A percentile compares a stretch with the other conserved stretches of the same genome.
Conservation (phyloP, 306 rosid genomes). For the Mimosa pudica region DNA sequence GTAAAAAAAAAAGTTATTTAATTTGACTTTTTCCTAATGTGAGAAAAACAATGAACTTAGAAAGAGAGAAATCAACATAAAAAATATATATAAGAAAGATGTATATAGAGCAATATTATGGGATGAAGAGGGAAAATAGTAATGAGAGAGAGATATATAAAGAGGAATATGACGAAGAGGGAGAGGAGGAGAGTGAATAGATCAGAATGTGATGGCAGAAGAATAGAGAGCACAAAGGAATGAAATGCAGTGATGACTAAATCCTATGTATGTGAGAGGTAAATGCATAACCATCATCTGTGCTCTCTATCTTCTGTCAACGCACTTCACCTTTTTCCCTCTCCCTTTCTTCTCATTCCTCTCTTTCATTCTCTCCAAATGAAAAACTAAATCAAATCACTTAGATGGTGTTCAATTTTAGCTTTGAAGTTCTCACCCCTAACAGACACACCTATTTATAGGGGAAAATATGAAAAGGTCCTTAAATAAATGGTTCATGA, state of each 20-base stretch:
- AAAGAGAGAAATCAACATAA: background rate
- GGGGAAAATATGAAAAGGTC: slow-evolving; percentile 28
- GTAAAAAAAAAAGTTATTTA: background rate
- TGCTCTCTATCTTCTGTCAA: slow-evolving; percentile 99
- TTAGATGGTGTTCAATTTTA: background rate
- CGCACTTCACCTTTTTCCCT: slow-evolving; percentile 36
- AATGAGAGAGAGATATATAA: slow-evolving; percentile 17
- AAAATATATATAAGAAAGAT: background rate
- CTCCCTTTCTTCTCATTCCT: background rate
- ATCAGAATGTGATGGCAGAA: slow-evolving; percentile 50
- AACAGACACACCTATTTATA: slow-evolving; percentile 56
- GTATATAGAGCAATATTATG: background rate
- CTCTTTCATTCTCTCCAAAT: background rate
- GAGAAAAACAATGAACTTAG: background rate
- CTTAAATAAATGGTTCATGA: slow-evolving; percentile 35
- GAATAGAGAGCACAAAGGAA: slow-evolving; percentile 61
- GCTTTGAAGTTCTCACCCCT: slow-evolving; percentile 22
- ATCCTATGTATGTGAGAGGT: background rate
- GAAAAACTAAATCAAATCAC: background rate
- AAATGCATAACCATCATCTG: slow-evolving; percentile 57
- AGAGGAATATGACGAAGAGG: background rate
- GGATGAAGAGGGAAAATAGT: background rate
- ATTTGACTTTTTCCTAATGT: background rate
- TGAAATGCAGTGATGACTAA: slow-evolving; percentile 36
- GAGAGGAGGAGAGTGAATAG: slow-evolving; percentile 8